phyloP scores from a whole-genome alignment of 2,329 filamentous ascomycete genomes.

The Apiospora malaysiana region DNA sequence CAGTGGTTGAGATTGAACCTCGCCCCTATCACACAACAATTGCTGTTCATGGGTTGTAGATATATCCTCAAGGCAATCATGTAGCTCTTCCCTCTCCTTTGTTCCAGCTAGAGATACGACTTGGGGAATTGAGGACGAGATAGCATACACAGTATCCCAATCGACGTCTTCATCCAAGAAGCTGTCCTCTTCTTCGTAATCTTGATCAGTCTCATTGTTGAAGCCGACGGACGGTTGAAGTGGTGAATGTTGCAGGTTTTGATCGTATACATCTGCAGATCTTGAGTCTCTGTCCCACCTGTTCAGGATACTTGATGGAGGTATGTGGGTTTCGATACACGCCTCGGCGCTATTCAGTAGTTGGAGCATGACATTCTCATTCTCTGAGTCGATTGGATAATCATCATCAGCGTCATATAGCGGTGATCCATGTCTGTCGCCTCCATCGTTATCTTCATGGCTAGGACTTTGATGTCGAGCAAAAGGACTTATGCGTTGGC shows the following conservation, averaged over 20 bases:
- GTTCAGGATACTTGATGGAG: slow-evolving; percentile 42
- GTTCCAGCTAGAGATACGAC: slow-evolving; percentile 22
- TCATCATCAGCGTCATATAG: slow-evolving; percentile 28
- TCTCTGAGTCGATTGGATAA: slow-evolving; percentile 34
- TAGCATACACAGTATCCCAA: slow-evolving; percentile 43
- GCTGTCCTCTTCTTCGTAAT: slow-evolving; percentile 30
- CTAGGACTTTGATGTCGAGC: neutral
- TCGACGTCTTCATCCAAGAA: slow-evolving; percentile 47
- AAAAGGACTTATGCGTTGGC: neutral
- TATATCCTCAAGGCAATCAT: neutral
- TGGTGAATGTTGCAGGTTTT: slow-evolving; percentile 44
- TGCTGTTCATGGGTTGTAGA: neutral
- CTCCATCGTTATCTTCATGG: neutral
- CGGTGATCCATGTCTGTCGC: neutral
- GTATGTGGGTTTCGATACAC: slow-evolving; percentile 31
- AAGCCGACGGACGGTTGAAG: slow-evolving; percentile 27
- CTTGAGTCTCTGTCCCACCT: slow-evolving; percentile 41
- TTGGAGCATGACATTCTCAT: slow-evolving; percentile 35
- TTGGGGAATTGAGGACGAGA: slow-evolving; percentile 27
- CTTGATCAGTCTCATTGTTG: neutral
- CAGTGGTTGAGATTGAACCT: slow-evolving; percentile 27
- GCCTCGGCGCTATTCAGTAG: slow-evolving; percentile 26
- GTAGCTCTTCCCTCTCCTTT: slow-evolving; percentile 3
- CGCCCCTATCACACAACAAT: too few relatives aligned
- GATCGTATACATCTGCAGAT: slow-evolving; percentile 43